Conservation (phyloP, 768 basidiomycete species). For the Suillus americanus region DNA sequence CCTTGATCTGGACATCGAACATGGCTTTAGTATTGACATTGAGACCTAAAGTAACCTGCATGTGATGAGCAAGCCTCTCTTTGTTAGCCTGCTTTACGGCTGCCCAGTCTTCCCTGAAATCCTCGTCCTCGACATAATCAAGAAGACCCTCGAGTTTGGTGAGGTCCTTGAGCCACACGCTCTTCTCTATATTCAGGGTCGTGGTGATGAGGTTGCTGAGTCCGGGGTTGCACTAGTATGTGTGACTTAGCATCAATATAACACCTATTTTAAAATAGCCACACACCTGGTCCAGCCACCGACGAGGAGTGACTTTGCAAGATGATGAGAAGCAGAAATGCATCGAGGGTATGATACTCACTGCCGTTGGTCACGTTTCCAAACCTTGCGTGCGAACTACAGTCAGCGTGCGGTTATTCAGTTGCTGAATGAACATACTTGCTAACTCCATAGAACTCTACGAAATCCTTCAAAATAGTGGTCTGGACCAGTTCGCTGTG, state of each 20-base stretch:
- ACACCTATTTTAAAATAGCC: background rate
- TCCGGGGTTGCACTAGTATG: slow-evolving; percentile 78
- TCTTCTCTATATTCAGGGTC: slow-evolving; percentile 72
- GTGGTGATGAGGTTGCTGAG: slow-evolving; percentile 83
- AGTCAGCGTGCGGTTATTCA: slow-evolving; percentile 13
- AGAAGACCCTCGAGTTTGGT: slow-evolving; percentile 76
- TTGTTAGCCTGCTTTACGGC: slow-evolving; percentile 90
- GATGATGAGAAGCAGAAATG: background rate
- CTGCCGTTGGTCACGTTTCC: slow-evolving; percentile 93
- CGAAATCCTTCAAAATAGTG: slow-evolving; percentile 88
- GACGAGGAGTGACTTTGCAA: slow-evolving; percentile 76
- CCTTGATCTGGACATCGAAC: slow-evolving; percentile 93
- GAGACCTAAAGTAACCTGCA: slow-evolving; percentile 70
- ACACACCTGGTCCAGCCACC: slow-evolving; percentile 81
- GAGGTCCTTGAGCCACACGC: slow-evolving; percentile 84
- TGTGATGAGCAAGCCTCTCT: slow-evolving; percentile 76
- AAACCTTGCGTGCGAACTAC: slow-evolving; percentile 44
- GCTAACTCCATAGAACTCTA: slow-evolving; percentile 87
- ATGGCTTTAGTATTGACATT: slow-evolving; percentile 72
- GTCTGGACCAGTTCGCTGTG: slow-evolving; percentile 87
- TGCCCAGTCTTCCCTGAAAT: slow-evolving; percentile 80
- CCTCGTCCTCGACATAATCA: slow-evolving; percentile 65
- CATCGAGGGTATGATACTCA: slow-evolving; percentile 37
- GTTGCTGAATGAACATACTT: slow-evolving; percentile 41
- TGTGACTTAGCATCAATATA: slow-evolving; percentile 8